A percentile compares a stretch with the other conserved stretches of the same genome.
Evolutionary conservation across 805 yeast species (phyloP).

Genomic region (Wickerhamiella slavikovae): DNA sequence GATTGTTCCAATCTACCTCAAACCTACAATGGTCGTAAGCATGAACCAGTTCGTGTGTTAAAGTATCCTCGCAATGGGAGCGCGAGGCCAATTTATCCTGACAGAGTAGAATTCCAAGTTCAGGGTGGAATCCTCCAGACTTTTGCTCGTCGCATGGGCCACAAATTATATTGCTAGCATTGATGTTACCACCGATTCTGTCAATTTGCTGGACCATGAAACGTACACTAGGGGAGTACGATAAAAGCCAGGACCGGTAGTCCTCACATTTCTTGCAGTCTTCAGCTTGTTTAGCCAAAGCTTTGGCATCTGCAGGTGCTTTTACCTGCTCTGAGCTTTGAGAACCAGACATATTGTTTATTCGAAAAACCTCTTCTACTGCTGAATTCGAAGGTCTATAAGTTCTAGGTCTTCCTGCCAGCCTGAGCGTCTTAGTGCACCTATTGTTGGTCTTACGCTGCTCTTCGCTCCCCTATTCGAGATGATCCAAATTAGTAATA

Average conservation of each 20-base stretch:
- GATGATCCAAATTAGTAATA: no score
- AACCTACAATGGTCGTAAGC: conserved; percentile 82
- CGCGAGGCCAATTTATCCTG: conserved; percentile 57
- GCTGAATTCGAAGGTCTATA: no score
- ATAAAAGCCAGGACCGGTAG: conserved; percentile 59
- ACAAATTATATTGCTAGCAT: conserved; percentile 41
- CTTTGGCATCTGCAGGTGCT: no score
- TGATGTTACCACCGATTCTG: conserved; percentile 36
- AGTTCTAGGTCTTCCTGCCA: no score
- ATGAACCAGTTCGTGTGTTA: conserved; percentile 84
- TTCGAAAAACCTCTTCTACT: conserved; percentile 1
- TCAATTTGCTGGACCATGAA: conserved; percentile 74
- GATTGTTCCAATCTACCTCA: conserved; percentile 63
- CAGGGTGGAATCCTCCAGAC: conserved; percentile 89
- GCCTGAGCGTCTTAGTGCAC: no score
- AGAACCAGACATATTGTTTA: neutral
- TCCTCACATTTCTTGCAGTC: conserved; percentile 60
- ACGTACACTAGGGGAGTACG: conserved; percentile 54
- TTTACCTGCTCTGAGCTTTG: neutral
- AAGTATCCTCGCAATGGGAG: conserved; percentile 73
- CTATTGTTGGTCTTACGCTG: no score
- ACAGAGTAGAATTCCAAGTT: conserved; percentile 67
- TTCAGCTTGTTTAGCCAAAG: conserved; percentile 32
- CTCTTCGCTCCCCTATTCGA: no score
- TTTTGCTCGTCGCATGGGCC: conserved; percentile 64